Conservation (phyloP, 768 basidiomycete species). For the Calvatia gigantea region DNA sequence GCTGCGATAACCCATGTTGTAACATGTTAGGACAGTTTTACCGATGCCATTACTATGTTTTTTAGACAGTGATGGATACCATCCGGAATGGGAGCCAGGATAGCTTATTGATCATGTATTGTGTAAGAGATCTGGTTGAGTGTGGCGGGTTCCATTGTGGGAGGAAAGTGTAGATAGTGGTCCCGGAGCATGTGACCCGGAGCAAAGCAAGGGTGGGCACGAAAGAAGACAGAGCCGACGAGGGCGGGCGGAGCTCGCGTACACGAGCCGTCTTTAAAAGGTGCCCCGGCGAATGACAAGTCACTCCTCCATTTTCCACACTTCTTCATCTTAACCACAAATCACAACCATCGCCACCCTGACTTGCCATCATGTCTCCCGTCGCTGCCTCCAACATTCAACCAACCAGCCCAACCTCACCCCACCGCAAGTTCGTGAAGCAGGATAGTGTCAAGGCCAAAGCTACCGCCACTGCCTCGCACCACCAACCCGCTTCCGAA, state of each 20-base stretch:
- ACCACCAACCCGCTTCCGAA: conserved; percentile 3
- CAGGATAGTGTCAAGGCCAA: conserved; percentile 12
- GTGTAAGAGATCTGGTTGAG: background rate
- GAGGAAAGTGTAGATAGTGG: background rate
- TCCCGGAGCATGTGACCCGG: conserved; percentile 6
- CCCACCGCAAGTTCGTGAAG: conserved; percentile 11
- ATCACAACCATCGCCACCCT: conserved; percentile 2
- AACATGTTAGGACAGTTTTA: too few relatives aligned
- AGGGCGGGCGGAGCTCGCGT: conserved; percentile 17
- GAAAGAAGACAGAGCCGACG: conserved; percentile 4
- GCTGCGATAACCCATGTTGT: conserved; percentile 42
- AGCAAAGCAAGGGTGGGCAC: background rate
- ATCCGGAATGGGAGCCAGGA: background rate
- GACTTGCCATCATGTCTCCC: conserved; percentile 10
- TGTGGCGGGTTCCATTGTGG: background rate
- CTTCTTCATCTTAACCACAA: background rate
- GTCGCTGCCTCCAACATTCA: background rate
- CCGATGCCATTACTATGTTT: background rate
- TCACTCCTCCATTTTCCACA: background rate
- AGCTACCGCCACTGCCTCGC: conserved; percentile 5
- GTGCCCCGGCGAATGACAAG: conserved; percentile 8
- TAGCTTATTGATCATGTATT: too few relatives aligned
- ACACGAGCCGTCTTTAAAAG: conserved; percentile 2
- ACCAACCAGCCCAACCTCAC: conserved; percentile 1
- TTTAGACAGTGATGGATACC: background rate